Percentiles rank a stretch among this genome's conserved stretches.
Evolutionary conservation across 2,329 filamentous ascomycete genomes (phyloP).

Genomic region (Didymella glomerata): DNA sequence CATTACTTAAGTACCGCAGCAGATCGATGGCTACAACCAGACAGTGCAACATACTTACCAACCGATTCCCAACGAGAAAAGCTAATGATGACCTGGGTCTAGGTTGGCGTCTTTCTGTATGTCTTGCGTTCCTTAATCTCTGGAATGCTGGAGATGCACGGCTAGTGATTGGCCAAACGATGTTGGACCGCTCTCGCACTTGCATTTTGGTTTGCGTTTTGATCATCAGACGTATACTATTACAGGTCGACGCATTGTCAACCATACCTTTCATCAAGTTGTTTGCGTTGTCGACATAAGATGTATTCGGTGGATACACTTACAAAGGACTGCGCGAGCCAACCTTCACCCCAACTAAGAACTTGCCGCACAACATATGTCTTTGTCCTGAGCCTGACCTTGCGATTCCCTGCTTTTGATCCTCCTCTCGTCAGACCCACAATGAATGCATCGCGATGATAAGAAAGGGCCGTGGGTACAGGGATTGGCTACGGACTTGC

Average conservation of each 20-base stretch:
- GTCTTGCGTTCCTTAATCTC: background rate
- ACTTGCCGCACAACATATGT: background rate
- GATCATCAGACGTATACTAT: background rate
- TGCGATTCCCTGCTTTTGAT: no score
- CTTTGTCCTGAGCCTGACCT: background rate
- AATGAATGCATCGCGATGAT: background rate
- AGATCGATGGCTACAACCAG: background rate
- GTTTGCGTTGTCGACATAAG: background rate
- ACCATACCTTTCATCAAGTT: background rate
- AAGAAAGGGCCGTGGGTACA: background rate
- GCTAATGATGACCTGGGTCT: background rate
- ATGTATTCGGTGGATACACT: background rate
- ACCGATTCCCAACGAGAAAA: background rate
- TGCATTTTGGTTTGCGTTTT: background rate
- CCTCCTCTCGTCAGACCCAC: background rate
- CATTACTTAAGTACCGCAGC: background rate
- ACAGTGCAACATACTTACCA: background rate
- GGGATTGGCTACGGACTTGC: background rate
- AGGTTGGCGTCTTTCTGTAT: background rate
- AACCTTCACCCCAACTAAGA: background rate
- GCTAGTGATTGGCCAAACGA: background rate
- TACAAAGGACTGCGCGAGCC: background rate
- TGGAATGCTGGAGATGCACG: background rate
- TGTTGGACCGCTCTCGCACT: background rate
- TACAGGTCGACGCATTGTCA: background rate